These are phyloP conservation scores for Chrysosporium queenslandicum DNA, from an alignment of 2,329 filamentous ascomycete genomes.

Conservation along the genomic window DNA sequence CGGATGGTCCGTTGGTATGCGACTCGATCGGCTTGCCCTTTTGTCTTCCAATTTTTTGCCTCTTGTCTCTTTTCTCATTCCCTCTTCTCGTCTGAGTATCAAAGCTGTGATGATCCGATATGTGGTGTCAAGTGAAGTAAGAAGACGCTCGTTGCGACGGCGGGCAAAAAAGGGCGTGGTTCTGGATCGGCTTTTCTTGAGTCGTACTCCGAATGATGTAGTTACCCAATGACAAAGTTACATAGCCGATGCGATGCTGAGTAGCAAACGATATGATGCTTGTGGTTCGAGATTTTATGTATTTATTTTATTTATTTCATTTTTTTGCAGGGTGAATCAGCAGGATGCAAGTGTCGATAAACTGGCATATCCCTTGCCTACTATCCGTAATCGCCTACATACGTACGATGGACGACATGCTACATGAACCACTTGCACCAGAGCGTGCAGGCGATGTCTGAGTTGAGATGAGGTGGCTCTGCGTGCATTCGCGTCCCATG, in stretches of 20 bases:
- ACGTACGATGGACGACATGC: conserved; percentile 1
- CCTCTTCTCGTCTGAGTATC: too few relatives aligned
- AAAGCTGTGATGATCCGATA: neutral
- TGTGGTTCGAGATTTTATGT: too few relatives aligned
- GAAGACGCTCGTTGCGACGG: too few relatives aligned
- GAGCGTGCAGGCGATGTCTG: too few relatives aligned
- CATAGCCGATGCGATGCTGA: neutral
- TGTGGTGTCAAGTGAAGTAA: too few relatives aligned
- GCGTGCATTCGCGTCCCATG: conserved; percentile 9
- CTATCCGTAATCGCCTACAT: neutral
- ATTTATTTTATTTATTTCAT: neutral
- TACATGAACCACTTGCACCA: too few relatives aligned
- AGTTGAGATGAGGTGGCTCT: conserved; percentile 5
- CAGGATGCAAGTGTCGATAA: conserved; percentile 1
- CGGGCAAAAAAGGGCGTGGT: too few relatives aligned
- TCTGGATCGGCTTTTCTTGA: too few relatives aligned
- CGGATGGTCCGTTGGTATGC: conserved; percentile 8
- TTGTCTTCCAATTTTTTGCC: neutral
- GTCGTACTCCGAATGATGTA: neutral
- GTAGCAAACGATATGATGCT: neutral
- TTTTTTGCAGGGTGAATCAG: neutral
- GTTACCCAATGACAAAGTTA: neutral
- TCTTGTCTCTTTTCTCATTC: neutral
- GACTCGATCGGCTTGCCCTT: neutral
- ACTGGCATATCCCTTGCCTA: neutral